phyloP scores from a whole-genome alignment of 2,329 filamentous ascomycete genomes.

The Diatrype stigma region DNA sequence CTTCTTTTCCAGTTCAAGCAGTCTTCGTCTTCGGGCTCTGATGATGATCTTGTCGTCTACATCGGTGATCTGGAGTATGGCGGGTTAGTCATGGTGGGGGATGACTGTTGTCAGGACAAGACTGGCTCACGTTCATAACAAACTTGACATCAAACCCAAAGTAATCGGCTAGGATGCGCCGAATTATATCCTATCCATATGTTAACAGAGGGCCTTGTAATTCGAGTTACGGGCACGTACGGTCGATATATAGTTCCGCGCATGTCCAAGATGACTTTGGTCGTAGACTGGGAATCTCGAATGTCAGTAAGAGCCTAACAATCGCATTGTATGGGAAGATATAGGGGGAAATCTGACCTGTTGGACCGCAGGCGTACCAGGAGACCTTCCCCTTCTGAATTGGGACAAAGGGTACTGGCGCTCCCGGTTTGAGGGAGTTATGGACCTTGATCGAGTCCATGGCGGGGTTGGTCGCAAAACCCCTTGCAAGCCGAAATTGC shows the following conservation, averaged over 20 bases:
- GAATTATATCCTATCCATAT: constrained; percentile 63
- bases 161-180: constrained; percentile 77
- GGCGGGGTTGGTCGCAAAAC: constrained; percentile 31
- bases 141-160: constrained; percentile 80
- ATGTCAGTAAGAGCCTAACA: background rate
- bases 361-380: constrained; percentile 90
- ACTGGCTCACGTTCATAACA: constrained; percentile 68
- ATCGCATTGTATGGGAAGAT: background rate
- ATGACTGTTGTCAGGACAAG: background rate
- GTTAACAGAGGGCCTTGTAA: background rate
- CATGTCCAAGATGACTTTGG: constrained; percentile 73
- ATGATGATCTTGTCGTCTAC: constrained; percentile 70
- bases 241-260: constrained; percentile 84
- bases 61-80: constrained; percentile 57
- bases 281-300: constrained; percentile 52
- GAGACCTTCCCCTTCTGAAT: constrained; percentile 67
- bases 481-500: constrained; percentile 24
- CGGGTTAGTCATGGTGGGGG: background rate
- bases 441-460: constrained; percentile 66
- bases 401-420: constrained; percentile 70
- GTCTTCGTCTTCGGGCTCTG: constrained; percentile 68
- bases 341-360: constrained; percentile 27
- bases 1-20: constrained; percentile 74
- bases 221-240: background rate
- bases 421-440: constrained; percentile 71